Conservation (phyloP, 768 basidiomycete species). For the Thelephora ganbajun region DNA sequence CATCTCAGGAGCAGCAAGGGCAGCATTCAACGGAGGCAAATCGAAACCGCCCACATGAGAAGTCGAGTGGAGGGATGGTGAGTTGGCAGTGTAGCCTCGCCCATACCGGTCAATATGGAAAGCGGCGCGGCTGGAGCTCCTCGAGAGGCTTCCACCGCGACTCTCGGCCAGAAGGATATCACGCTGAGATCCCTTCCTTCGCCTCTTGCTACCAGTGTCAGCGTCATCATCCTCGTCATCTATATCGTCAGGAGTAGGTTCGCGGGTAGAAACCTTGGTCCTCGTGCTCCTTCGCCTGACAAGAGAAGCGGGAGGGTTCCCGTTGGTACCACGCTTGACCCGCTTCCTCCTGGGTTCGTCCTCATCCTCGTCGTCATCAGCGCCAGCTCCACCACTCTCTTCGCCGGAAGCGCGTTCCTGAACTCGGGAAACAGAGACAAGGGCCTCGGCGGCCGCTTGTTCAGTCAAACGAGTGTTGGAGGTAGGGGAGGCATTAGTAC, state of each 20-base stretch:
- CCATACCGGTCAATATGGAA: neutral
- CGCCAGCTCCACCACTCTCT: constrained; percentile 22
- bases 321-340: constrained; percentile 18
- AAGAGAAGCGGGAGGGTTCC: constrained; percentile 7
- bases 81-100: neutral
- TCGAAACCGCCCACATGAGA: constrained; percentile 37
- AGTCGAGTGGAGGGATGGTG: constrained; percentile 10
- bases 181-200: neutral
- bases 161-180: neutral
- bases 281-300: constrained; percentile 20
- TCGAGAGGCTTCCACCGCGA: neutral
- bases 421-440: constrained; percentile 66
- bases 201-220: neutral
- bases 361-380: constrained; percentile 28
- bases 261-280: constrained; percentile 19
- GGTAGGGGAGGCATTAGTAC: constrained; percentile 19
- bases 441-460: constrained; percentile 80
- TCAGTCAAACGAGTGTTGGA: constrained; percentile 46
- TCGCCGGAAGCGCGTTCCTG: constrained; percentile 20
- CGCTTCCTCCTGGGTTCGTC: constrained; percentile 44
- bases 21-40: constrained; percentile 42
- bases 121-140: neutral
- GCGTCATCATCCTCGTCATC: neutral
- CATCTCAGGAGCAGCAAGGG: constrained; percentile 21
- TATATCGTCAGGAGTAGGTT: neutral